Evolutionary conservation across 345 rosid species (phyloP).

Genomic region (Aethionema arabicum): DNA sequence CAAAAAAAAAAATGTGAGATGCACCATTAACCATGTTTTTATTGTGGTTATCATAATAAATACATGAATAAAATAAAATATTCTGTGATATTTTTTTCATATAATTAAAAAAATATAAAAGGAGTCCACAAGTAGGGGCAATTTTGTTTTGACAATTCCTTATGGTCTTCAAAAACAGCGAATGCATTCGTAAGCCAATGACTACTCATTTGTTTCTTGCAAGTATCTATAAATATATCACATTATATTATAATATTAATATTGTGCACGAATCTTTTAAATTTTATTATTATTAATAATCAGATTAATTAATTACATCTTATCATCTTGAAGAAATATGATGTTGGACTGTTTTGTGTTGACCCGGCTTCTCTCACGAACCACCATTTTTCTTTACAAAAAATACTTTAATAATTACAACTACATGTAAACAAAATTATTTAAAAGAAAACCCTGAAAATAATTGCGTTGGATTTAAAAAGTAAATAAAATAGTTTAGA

Average conservation of each 20-base stretch:
- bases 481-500: too few relatives aligned
- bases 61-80: too few relatives aligned
- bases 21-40: too few relatives aligned
- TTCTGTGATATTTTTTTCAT: neutral
- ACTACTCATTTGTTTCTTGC: conserved; percentile 32
- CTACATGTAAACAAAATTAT: too few relatives aligned
- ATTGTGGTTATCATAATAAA: too few relatives aligned
- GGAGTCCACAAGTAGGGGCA: conserved; percentile 29
- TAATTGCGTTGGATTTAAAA: too few relatives aligned
- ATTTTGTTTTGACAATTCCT: conserved; percentile 27
- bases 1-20: too few relatives aligned
- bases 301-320: conserved; percentile 1
- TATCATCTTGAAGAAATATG: conserved; percentile 32
- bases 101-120: neutral
- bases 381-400: neutral
- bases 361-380: conserved; percentile 27
- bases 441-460: too few relatives aligned
- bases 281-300: neutral
- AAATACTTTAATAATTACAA: too few relatives aligned
- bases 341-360: conserved; percentile 31
- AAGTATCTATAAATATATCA: conserved; percentile 31
- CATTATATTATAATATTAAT: neutral
- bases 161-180: conserved; percentile 28
- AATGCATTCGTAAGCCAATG: conserved; percentile 35
- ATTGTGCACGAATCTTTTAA: conserved; percentile 12